Evolutionary conservation across 2,329 filamentous ascomycete genomes (phyloP), one percentile per base, ranked within the genome.

Genomic region (Fusarium pseudograminearum): DNA sequence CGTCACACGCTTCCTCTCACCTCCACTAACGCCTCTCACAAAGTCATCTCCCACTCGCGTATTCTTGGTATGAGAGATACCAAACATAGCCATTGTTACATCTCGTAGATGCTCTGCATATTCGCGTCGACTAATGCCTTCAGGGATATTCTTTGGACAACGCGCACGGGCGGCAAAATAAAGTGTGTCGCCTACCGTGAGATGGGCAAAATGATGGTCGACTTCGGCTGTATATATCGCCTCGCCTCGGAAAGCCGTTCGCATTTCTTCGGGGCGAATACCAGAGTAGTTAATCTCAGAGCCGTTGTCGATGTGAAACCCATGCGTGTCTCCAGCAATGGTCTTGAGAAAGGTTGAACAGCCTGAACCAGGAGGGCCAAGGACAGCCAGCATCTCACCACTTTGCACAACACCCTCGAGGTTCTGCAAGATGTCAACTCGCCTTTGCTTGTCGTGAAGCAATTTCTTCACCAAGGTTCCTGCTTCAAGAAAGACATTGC

Each of bases 311-410:
- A 95, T 83, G 70, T 86, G 87, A 67, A 95, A 89, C 33, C 93
- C 93, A 70, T 93, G 89, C 5, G 90, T 92, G 78, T 95, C 92
- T 56, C 93, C 92, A 2, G 92, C 87, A 67, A 96, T 87, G 0
- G 92, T 91, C 81, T 94, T 95, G 53, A 96, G 82, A 67, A 96
- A 89, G 2, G 93, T 96, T 11, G 91, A 92, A 77, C 93, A 96
- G 41, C 91, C 91, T 15, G 85, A 85, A 15, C 86, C 86, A 18
- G 90, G 90, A 48, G 90, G 90, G 12, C 90, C 90, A 30, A 93
- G 82, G 3, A 92, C 90, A 20, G 92, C 87, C 28, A 92, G 78
- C 88, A 93, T 91, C 81, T 93, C 90, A 38, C 90, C 91, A 61
- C 85, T 86, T 67, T 87, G 83, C 3, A 92, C 85, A 0, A 92